Evolutionary conservation across 345 rosid species (phyloP), one percentile per base, ranked within the genome.

Genomic region (Brassica juncea): DNA sequence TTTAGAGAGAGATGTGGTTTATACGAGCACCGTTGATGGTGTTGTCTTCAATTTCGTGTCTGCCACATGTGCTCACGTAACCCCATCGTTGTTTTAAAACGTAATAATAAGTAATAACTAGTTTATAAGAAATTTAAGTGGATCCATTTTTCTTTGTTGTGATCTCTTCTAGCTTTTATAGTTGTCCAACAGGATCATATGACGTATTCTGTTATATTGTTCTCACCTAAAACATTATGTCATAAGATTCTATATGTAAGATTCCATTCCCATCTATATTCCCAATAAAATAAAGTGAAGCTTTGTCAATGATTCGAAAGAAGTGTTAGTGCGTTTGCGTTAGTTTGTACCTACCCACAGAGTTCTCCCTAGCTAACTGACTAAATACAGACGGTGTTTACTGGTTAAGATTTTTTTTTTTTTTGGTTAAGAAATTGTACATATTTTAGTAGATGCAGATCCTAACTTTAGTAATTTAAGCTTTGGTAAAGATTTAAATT

Each of bases 61-160:
- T 73, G 82, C 82, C 82, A 79, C 82, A 79, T 79, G 78, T 79
- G 82, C 65, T 79, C 82, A 79, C 82, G 78, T 79, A 79, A 79
- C 47, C 70, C 58, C 70, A 47, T 73, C 44, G 52, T 67, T 72
- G 8, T 66, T 42, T 35, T 19, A 58, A 25, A 49, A 35, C 15
- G 9, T 63, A 63, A 9, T 52, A 32, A 63, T 47, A 19, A 19
- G 19, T 62, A 34, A 47, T 47, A 14, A 77, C 16, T 28, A 71
- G 14, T 39, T 54, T 52, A 47, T 47, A 19, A 19, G 19, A 14
- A 28, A 28, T 25, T n/a, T 63, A 14, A 64, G 1, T 79, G 78
- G 78, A 67, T 79, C 34, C 77, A 79, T 19, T 59, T 79, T 73
- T 59, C 64, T 59, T 79, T 73, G 64, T 72, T 72, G 73, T 66